phyloP scores from a whole-genome alignment of 306 rosid genomes.

The Sindora glabra region DNA sequence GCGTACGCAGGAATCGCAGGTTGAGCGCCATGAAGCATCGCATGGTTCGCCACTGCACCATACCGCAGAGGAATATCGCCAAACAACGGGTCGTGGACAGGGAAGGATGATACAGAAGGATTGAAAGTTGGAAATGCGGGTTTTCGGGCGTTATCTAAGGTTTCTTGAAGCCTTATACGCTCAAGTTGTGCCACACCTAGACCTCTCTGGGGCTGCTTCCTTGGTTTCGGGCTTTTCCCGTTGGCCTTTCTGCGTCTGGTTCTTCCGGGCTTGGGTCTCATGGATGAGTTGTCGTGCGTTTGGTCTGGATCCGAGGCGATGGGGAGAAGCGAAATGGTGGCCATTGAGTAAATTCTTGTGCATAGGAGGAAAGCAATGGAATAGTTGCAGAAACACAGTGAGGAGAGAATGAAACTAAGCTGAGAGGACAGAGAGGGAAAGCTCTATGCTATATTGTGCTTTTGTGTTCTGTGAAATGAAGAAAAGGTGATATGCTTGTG shows the following conservation, averaged over 20 bases:
- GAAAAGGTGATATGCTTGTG: conserved; percentile 30
- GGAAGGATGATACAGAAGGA: too few species aligned
- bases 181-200: conserved; percentile 63
- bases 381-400: too few species aligned
- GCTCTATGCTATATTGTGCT: too few species aligned
- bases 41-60: conserved; percentile 24
- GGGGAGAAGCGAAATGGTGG: conserved; percentile 23
- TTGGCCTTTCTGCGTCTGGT: conserved; percentile 27
- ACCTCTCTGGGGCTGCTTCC: conserved; percentile 65
- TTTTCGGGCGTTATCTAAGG: too few species aligned
- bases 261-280: conserved; percentile 2
- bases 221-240: conserved; percentile 24
- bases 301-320: conserved; percentile 31
- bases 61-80: conserved; percentile 26
- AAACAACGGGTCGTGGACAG: conserved; percentile 3
- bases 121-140: too few species aligned
- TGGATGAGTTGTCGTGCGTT: not conserved
- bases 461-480: conserved; percentile 23
- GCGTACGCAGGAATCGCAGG: not conserved
- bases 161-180: conserved; percentile 41
- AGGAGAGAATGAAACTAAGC: not conserved
- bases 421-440: not conserved
- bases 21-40: not conserved
- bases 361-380: not conserved
- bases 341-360: conserved; percentile 8